Evolutionary conservation across 352 stramenopile species (phyloP), one percentile per base, ranked within the genome.

Genomic region (Pythium chondricola): DNA sequence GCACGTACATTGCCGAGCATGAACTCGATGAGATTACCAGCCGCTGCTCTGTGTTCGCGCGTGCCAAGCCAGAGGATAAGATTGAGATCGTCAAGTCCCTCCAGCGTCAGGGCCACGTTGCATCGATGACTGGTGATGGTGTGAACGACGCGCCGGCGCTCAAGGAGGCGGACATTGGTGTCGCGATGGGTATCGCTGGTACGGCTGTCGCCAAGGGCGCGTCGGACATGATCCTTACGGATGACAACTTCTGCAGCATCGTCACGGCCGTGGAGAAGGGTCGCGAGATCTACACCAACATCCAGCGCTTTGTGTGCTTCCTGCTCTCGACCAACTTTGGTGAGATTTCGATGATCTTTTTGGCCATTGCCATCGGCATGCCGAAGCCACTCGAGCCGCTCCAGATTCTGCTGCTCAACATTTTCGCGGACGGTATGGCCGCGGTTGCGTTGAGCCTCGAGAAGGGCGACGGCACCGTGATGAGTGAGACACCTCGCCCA

Each of bases 201-300:
- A 98, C 95, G 22, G 85, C 97, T 58, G 96, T 99, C 10, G 95
- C 96, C 3, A 98, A 99, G 66, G 93, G 97, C 54, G 96, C 96
- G 9, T 96, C 94, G 1, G 95, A 99, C 56, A 98, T 99, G 62
- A 95, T 99, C 40, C 67, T 99, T 18, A 85, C 97, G 2, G 96
- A 99, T 62, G 95, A 99, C 65, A 98, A 98, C 63, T 98, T 99
- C 65, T 88, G 79, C 25, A 98, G 93, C 27, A 99, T 99, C 58
- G 93, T 99, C 2, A 84, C 91, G 26, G 95, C 94, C 27, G 90
- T 98, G 14, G 84, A 97, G 52, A 98, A 97, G 77, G 96, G 95
- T 9, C 77, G 96, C n/a, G 95, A 92, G 48, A 96, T 98, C 13
- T 98, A 97, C 64, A 91, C 96, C 54, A 98, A 97, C 61, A 98